Evolutionary conservation across 306 rosid species (phyloP).

Genomic region (Trifolium fragiferum): DNA sequence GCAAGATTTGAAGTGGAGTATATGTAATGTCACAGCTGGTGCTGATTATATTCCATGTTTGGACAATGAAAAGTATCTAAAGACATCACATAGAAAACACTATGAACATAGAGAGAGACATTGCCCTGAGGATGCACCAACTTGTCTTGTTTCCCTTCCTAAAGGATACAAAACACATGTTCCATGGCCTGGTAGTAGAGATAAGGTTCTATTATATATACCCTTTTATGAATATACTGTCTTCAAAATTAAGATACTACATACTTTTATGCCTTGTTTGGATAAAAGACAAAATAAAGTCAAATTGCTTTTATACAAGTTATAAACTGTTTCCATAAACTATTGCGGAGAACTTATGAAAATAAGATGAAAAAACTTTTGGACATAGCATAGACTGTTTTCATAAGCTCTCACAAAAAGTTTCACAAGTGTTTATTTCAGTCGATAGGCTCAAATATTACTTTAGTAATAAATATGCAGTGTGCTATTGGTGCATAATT

Average conservation of each 20-base stretch:
- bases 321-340: too few species aligned
- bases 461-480: not conserved
- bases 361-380: too few species aligned
- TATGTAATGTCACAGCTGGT: conserved; percentile 72
- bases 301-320: too few species aligned
- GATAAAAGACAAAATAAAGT: too few species aligned
- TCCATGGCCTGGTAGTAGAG: conserved; percentile 79
- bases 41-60: conserved; percentile 89
- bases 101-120: conserved; percentile 93
- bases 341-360: too few species aligned
- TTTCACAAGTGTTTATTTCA: not conserved
- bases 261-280: too few species aligned
- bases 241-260: not conserved
- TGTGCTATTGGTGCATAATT: not conserved
- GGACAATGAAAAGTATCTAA: conserved; percentile 66
- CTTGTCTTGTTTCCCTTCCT: conserved; percentile 74
- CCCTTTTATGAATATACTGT: not conserved
- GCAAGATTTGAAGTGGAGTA: conserved; percentile 62
- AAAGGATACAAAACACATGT: conserved; percentile 63
- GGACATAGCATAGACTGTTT: not conserved
- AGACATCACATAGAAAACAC: conserved; percentile 58
- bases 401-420: not conserved
- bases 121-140: conserved; percentile 82
- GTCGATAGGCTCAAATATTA: not conserved
- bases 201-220: conserved; percentile 57